Conservation (phyloP, 1,139 yeast species). For the Meyerozyma elateridarum region DNA sequence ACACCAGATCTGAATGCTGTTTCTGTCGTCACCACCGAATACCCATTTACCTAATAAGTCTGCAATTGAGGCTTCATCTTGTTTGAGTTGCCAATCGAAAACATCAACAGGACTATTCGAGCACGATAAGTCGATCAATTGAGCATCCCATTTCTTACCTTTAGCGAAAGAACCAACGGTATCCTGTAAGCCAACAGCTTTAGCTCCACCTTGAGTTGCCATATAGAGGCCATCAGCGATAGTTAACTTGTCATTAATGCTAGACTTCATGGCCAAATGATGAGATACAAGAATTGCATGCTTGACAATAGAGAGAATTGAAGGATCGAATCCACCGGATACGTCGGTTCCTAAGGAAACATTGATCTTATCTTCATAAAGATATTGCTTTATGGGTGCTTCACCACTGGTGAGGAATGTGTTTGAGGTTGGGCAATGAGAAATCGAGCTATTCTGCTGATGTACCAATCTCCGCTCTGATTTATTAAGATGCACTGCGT, state of each 20-base stretch:
- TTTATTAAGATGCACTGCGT: constrained; percentile 71
- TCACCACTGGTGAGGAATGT: constrained; percentile 88
- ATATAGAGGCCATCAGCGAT: constrained; percentile 71
- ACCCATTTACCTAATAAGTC: constrained; percentile 83
- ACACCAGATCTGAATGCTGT: constrained; percentile 77
- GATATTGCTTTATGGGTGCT: constrained; percentile 67
- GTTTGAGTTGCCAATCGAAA: constrained; percentile 60
- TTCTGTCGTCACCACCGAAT: constrained; percentile 93
- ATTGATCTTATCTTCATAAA: constrained; percentile 62
- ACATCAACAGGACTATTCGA: constrained; percentile 61
- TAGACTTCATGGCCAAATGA: constrained; percentile 64
- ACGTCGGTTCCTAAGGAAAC: constrained; percentile 90
- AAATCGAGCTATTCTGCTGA: constrained; percentile 58
- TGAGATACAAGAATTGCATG: constrained; percentile 82
- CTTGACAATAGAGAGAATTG: constrained; percentile 69
- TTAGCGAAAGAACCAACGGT: constrained; percentile 64
- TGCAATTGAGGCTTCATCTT: constrained; percentile 26
- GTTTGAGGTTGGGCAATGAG: constrained; percentile 94
- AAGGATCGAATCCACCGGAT: constrained; percentile 86
- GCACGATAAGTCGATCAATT: constrained; percentile 58
- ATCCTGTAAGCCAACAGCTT: constrained; percentile 56
- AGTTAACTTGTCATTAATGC: constrained; percentile 41
- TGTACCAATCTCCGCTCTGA: constrained; percentile 59
- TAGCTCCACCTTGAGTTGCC: constrained; percentile 90
- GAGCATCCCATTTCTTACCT: constrained; percentile 84